Base-by-base conservation (phyloP, 306 rosid species). In the Begonia loranthoides region DNA sequence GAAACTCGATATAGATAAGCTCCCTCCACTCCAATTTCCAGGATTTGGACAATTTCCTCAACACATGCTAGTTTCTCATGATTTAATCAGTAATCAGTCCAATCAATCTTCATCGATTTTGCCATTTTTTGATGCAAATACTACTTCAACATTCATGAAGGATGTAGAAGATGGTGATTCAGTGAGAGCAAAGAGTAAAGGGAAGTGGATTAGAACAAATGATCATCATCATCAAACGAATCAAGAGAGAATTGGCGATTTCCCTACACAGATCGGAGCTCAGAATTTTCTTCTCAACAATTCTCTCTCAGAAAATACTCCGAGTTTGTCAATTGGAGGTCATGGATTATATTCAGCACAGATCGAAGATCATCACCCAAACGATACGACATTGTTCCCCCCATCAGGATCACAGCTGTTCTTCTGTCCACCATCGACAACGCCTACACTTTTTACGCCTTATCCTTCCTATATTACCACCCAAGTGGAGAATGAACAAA, bases 11-110 rank as follows among this genome's bases (percentile, higher is more conserved):
- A 87, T 87, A 59, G 96, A 83, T 49, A 72, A 76, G 17, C 94
- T 87, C 19, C 96, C 96, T 1, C 94, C 96, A 0, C 87, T 87
- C 34, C 87, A 65, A 33, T 24, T 84, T 21, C 89, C 93, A 1
- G 82, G 75, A 5, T 73, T 79, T 15, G 40, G 70, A 60, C 94
- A 73, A 54, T 77, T 74, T 60, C 81, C 70, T 51, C 84, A 76
- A 7, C 80, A 75, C 14, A 63, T 73, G 60, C 40, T 71, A 9
- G 59, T 70, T 58, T 60, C 70, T 45, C 70, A 41, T 6, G 3
- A 41, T 41, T 41, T 19, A 19, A 19, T 12, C 45, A 41, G 13
- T 4, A 4, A 44, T 17, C 16, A 13, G 33, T 52, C 64, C 22
- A 19, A 19, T 19, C 36, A 28, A 28, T 28, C 36, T 28, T 28